A percentile compares a stretch with the other conserved stretches of the same genome.
Conservation (phyloP, 768 basidiomycete genomes). For the Kwoniella sp. region DNA sequence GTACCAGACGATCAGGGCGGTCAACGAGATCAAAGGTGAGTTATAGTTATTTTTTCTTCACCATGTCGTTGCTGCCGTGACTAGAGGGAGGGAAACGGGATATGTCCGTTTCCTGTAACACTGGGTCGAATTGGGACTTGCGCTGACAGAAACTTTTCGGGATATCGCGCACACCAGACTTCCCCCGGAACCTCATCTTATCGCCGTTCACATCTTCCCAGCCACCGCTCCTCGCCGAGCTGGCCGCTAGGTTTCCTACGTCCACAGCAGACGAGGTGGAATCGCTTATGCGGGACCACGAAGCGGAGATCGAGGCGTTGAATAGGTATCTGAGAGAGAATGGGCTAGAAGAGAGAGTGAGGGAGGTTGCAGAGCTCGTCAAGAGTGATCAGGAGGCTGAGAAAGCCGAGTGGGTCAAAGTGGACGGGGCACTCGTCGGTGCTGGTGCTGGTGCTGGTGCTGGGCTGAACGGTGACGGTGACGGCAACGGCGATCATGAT, state of each 20-base stretch:
- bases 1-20: slow-evolving; percentile 64
- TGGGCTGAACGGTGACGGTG: too few relatives aligned
- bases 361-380: slow-evolving; percentile 52
- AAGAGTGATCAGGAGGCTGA: slow-evolving; percentile 25
- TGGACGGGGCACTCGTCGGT: slow-evolving; percentile 12
- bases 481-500: neutral
- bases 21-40: slow-evolving; percentile 37
- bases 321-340: slow-evolving; percentile 35
- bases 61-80: too few relatives aligned
- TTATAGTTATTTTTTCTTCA: too few relatives aligned
- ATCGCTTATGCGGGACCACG: slow-evolving; percentile 50
- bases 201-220: slow-evolving; percentile 39
- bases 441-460: neutral
- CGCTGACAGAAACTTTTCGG: too few relatives aligned
- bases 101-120: too few relatives aligned
- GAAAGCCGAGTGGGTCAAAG: slow-evolving; percentile 22
- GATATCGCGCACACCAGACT: slow-evolving; percentile 11
- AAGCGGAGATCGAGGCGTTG: slow-evolving; percentile 50
- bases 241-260: slow-evolving; percentile 51
- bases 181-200: slow-evolving; percentile 42
- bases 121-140: too few relatives aligned
- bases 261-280: slow-evolving; percentile 39
- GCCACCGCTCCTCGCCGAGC: slow-evolving; percentile 40
- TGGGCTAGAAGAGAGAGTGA: slow-evolving; percentile 48
- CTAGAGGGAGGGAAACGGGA: too few relatives aligned